Evolutionary conservation across 2,329 filamentous ascomycete genomes (phyloP).

Genomic region (Westerdykella ornata): DNA sequence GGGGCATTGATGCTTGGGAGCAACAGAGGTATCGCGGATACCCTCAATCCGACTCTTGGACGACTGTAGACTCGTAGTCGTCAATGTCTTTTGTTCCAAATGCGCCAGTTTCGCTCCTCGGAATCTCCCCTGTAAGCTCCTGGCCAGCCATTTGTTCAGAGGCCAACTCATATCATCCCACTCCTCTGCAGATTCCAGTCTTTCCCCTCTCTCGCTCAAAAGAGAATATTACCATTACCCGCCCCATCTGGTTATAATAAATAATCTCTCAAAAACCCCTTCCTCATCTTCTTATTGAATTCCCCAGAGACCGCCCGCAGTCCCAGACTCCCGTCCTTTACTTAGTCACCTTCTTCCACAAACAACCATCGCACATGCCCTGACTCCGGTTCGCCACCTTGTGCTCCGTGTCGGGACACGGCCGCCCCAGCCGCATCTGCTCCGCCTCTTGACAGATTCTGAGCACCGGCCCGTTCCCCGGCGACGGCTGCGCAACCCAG

Average conservation of each 20-base stretch:
- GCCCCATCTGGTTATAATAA: background rate
- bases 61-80: too few relatives aligned
- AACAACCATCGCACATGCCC: conserved; percentile 26
- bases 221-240: background rate
- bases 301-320: background rate
- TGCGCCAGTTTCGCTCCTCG: too few relatives aligned
- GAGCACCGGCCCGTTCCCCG: conserved; percentile 21
- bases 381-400: conserved; percentile 27
- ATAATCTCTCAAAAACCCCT: background rate
- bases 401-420: conserved; percentile 25
- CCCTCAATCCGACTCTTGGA: too few relatives aligned
- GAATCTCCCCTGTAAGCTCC: too few relatives aligned
- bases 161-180: background rate
- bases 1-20: too few relatives aligned
- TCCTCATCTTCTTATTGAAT: background rate
- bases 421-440: conserved; percentile 19
- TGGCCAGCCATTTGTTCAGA: too few relatives aligned
- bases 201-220: background rate
- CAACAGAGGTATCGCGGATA: too few relatives aligned
- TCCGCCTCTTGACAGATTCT: conserved; percentile 26
- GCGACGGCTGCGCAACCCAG: conserved; percentile 27
- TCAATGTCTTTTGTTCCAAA: too few relatives aligned
- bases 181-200: background rate
- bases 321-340: background rate
- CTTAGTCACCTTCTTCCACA: conserved; percentile 23